A percentile compares a stretch with the other conserved stretches of the same genome.
Conservation (phyloP, 495 filamentous ascomycete species). For the Aspergillus homomorphus region DNA sequence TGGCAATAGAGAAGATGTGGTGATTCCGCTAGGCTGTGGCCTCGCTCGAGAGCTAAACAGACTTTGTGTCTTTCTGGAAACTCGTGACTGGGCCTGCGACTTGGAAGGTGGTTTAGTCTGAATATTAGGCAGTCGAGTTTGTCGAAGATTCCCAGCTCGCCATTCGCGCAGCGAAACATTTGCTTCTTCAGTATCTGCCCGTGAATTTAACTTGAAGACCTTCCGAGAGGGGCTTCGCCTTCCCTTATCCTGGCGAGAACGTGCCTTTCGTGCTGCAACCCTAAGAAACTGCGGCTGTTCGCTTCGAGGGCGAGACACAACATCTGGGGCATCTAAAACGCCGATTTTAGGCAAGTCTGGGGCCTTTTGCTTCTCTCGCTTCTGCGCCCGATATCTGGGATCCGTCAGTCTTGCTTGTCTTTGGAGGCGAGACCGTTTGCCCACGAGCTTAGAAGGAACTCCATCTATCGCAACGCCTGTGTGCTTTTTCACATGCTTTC, state of each 20-base stretch:
- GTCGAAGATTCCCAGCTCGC: conserved; percentile 66
- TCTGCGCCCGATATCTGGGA: conserved; percentile 29
- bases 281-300: conserved; percentile 68
- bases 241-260: conserved; percentile 58
- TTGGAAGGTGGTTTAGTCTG: conserved; percentile 16
- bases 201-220: conserved; percentile 66
- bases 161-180: conserved; percentile 66
- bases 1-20: background rate
- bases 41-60: background rate
- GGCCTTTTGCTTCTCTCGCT: conserved; percentile 22
- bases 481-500: conserved; percentile 43
- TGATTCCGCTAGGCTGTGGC: background rate
- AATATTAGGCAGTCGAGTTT: conserved; percentile 31
- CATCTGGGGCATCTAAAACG: conserved; percentile 67
- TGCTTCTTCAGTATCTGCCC: conserved; percentile 71
- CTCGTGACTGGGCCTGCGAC: background rate
- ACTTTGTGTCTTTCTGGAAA: background rate
- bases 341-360: conserved; percentile 52
- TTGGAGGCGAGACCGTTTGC: conserved; percentile 30
- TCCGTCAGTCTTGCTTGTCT: conserved; percentile 35
- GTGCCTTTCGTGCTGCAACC: conserved; percentile 71
- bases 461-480: conserved; percentile 18
- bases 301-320: conserved; percentile 23
- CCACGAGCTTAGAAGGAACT: conserved; percentile 14
- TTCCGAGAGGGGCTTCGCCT: conserved; percentile 75